Evolutionary conservation across 2,329 filamentous ascomycete genomes (phyloP).

Genomic region (Rhinocladiella similis): DNA sequence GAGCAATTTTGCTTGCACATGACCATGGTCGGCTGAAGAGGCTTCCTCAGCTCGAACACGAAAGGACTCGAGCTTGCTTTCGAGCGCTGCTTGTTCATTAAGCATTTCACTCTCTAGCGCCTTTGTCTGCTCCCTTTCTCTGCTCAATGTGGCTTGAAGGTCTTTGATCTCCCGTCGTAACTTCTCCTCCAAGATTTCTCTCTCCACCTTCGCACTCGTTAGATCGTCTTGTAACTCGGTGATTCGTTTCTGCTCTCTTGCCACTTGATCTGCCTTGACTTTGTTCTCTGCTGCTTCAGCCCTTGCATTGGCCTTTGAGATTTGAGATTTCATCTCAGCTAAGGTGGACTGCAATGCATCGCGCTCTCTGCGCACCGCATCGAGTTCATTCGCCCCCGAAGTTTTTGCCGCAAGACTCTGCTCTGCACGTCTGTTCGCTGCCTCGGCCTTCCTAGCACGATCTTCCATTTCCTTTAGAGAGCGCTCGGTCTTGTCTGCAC

Average conservation of each 20-base stretch:
- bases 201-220: constrained; percentile 68
- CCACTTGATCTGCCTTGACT: constrained; percentile 66
- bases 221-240: constrained; percentile 65
- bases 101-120: constrained; percentile 75
- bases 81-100: constrained; percentile 72
- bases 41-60: constrained; percentile 84
- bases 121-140: constrained; percentile 68
- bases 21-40: constrained; percentile 76
- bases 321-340: constrained; percentile 66
- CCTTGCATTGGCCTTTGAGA: constrained; percentile 66
- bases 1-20: constrained; percentile 84
- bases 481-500: constrained; percentile 61
- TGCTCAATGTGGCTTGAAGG: constrained; percentile 69
- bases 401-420: constrained; percentile 55
- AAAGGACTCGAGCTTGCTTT: constrained; percentile 87
- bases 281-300: constrained; percentile 68
- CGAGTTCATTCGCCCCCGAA: constrained; percentile 59
- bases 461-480: constrained; percentile 51
- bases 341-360: constrained; percentile 66
- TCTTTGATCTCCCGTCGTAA: constrained; percentile 68
- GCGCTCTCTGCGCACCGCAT: constrained; percentile 62
- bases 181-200: constrained; percentile 71
- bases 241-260: constrained; percentile 61
- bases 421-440: constrained; percentile 55
- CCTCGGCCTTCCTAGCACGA: constrained; percentile 61